Evolutionary conservation across 225 moss, liverwort and hornwort genomes (phyloP).

Genomic region (Neckera pumila): DNA sequence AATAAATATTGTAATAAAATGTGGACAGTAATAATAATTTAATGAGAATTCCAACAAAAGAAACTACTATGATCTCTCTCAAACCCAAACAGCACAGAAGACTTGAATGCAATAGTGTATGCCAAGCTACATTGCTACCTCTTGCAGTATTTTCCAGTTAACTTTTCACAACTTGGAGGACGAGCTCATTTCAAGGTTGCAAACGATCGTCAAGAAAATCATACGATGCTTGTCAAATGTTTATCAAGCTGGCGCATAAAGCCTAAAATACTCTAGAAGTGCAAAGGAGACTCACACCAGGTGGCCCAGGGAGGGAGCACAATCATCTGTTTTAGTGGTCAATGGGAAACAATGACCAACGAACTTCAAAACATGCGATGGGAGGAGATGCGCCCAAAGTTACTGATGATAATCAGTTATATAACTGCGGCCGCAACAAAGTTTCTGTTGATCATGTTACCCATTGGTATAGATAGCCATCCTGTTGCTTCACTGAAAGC

Average conservation of each 20-base stretch:
- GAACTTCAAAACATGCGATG: neutral
- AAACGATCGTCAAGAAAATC: neutral
- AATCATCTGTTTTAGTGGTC: neutral
- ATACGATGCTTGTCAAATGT: neutral
- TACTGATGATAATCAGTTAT: neutral
- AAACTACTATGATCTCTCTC: neutral
- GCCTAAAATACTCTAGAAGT: neutral
- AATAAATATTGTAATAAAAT: neutral
- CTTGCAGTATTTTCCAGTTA: neutral
- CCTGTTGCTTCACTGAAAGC: slow-evolving; percentile 21
- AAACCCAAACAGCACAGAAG: neutral
- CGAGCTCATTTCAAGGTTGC: neutral
- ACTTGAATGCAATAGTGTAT: neutral
- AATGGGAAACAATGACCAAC: neutral
- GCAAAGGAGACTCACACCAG: neutral
- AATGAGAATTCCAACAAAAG: neutral
- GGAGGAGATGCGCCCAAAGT: neutral
- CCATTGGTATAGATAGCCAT: slow-evolving; percentile 18
- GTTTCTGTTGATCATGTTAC: slow-evolving; percentile 30
- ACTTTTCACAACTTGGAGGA: neutral
- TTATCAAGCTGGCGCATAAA: neutral
- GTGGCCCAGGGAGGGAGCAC: neutral
- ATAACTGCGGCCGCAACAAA: slow-evolving; percentile 33
- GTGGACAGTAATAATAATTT: neutral
- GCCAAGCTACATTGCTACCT: neutral